Conservation (phyloP, 1,284 basidiomycete species). For the Puccinia polysora region DNA sequence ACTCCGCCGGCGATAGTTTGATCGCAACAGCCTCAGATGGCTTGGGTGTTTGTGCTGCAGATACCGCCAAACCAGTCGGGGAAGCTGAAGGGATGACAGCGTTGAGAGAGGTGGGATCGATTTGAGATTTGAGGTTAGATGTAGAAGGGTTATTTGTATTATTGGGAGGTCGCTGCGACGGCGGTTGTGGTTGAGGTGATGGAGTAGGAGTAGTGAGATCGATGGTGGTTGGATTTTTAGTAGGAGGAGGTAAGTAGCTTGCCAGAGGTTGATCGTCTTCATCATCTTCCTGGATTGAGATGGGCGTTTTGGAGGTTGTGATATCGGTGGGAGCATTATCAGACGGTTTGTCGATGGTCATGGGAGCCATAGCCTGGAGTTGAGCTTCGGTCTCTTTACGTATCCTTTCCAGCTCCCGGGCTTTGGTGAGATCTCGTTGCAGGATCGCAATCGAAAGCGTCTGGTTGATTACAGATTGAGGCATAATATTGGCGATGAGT, state of each 20-base stretch:
- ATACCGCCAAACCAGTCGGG: too few species aligned
- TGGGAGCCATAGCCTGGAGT: neutral
- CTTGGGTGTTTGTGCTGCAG: neutral
- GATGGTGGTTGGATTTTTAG: neutral
- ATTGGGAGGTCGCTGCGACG: neutral
- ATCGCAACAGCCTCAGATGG: neutral
- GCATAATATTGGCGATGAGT: neutral
- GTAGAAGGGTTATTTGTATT: neutral
- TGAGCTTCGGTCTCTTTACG: neutral
- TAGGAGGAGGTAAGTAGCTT: neutral
- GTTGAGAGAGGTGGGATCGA: too few species aligned
- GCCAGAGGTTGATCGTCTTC: neutral
- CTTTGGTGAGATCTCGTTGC: neutral
- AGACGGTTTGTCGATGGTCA: neutral
- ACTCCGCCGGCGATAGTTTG: neutral
- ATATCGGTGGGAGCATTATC: neutral
- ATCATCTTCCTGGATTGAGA: neutral
- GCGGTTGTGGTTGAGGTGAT: neutral
- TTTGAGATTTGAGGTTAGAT: too few species aligned
- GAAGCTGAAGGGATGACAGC: too few species aligned
- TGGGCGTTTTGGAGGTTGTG: neutral
- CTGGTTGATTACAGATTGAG: neutral
- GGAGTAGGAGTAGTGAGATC: constrained; percentile 5
- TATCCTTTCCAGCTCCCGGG: neutral
- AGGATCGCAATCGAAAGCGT: constrained; percentile 4